Conservation (phyloP, 2,329 filamentous ascomycete species). For the Akanthomyces dipterigenus region DNA sequence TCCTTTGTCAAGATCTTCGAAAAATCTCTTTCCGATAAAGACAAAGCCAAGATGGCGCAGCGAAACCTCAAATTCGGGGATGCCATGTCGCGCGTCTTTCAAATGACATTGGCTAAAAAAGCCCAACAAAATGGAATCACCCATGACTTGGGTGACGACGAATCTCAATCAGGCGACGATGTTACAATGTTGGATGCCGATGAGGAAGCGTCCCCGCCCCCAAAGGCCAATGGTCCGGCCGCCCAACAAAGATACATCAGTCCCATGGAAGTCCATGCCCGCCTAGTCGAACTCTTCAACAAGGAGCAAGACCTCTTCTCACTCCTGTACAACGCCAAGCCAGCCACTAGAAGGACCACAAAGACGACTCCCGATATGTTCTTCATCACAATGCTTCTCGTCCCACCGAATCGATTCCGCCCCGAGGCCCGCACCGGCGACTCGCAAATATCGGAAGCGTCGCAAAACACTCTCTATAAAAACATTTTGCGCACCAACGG, state of each 20-base stretch:
- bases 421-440: slow-evolving; percentile 79
- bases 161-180: slow-evolving; percentile 23
- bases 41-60: slow-evolving; percentile 70
- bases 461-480: slow-evolving; percentile 85
- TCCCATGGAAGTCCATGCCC: slow-evolving; percentile 74
- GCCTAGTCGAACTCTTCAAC: slow-evolving; percentile 72
- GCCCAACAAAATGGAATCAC: slow-evolving; percentile 14
- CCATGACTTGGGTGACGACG: slow-evolving; percentile 29
- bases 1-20: slow-evolving; percentile 90
- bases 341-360: slow-evolving; percentile 47
- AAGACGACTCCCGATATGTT: slow-evolving; percentile 81
- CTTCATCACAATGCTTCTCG: slow-evolving; percentile 78
- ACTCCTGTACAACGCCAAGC: slow-evolving; percentile 77
- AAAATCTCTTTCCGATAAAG: slow-evolving; percentile 67
- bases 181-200: slow-evolving; percentile 27
- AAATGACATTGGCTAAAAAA: slow-evolving; percentile 29
- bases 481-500: slow-evolving; percentile 71
- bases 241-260: slow-evolving; percentile 69
- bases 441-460: slow-evolving; percentile 76
- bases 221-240: slow-evolving; percentile 9
- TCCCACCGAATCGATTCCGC: slow-evolving; percentile 87
- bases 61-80: slow-evolving; percentile 60
- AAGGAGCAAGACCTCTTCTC: slow-evolving; percentile 79
- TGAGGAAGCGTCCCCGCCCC: slow-evolving; percentile 26
- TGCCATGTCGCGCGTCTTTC: slow-evolving; percentile 48